Evolutionary conservation across 345 rosid species (phyloP).

Genomic region (Eucalyptus sp.): DNA sequence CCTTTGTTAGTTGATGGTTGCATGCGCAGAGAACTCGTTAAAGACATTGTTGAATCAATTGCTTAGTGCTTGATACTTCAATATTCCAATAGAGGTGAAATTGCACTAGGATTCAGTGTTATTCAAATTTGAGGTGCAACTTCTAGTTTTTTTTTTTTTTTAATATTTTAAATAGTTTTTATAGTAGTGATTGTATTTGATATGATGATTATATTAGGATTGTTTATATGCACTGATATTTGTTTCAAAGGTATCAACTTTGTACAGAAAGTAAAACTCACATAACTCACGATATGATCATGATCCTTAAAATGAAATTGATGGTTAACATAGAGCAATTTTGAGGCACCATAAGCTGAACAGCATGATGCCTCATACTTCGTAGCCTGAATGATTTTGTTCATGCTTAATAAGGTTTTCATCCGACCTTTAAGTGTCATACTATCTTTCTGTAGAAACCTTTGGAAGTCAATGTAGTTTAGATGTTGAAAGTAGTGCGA

Average conservation of each 20-base stretch:
- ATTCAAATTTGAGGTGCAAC: not conserved
- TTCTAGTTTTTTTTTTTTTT: no score
- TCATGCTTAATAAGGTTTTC: not conserved
- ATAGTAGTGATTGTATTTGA: not conserved
- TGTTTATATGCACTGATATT: not conserved
- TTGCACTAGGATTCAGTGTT: not conserved
- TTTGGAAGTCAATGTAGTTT: not conserved
- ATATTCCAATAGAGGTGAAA: constrained; percentile 63
- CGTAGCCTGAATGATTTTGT: not conserved
- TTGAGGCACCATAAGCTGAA: not conserved
- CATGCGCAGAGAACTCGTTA: constrained; percentile 62
- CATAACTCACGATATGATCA: not conserved
- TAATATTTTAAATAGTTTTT: no score
- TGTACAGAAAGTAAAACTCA: not conserved
- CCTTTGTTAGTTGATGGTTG: constrained; percentile 63
- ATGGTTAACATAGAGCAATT: not conserved
- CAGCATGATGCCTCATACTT: not conserved
- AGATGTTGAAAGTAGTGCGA: not conserved
- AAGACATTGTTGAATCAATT: constrained; percentile 23
- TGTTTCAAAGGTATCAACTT: not conserved
- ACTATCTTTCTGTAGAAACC: not conserved
- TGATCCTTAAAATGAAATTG: not conserved
- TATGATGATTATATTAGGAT: not conserved
- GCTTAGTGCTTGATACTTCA: constrained; percentile 69
- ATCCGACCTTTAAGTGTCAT: not conserved